Base-by-base conservation (phyloP, 495 filamentous ascomycete genomes). In the Hypoxylon perforatum region DNA sequence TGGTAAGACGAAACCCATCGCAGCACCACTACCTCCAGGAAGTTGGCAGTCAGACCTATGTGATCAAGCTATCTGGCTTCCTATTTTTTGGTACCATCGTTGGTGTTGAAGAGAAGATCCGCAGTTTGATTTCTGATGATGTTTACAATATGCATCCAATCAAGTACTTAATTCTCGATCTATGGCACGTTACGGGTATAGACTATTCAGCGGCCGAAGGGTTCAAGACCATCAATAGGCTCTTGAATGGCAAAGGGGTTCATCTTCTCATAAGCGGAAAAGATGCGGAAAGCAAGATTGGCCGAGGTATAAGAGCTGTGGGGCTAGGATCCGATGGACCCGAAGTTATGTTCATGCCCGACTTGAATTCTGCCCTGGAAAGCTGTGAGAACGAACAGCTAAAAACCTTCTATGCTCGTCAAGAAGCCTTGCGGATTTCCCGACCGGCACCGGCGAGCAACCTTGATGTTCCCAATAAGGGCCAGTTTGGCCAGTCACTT, bases 41-140 rank as follows among this genome's bases (percentile, higher is more conserved):
- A 65, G 94, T 92, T 42, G 94, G 96, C 1, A 82, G 84, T 33
- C 95, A 99, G 72, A 94, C 93, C 36, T 87, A 91, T 38, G 87
- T 98, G 54, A 91, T 93, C 62, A 98, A 97, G 76, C 85, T 98
- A 22, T 88, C 90, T 11, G 94, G 95, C 1, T 97, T 92, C 65
- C 85, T 98, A 7, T 99, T 98, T 80, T 99, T 99, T 67, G 95
- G 95, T 5, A 97, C 94, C 0, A 97, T 99, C 53, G 93, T 97
- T 25, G 90, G 90, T 30, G 93, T 99, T 2, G 95, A 99, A 76
- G 90, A 91, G 55, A 89, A 90, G 53, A 92, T 97, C 71, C 85
- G 93, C 18, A 86, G 81, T 1, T 78, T 97, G 49, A 89, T 98
- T 28, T 86, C 92, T 39, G 92, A 95, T 18, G 88, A 96, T 47